Evolutionary conservation across 306 rosid species (phyloP).

Genomic region (Dalbergia cultrata): DNA sequence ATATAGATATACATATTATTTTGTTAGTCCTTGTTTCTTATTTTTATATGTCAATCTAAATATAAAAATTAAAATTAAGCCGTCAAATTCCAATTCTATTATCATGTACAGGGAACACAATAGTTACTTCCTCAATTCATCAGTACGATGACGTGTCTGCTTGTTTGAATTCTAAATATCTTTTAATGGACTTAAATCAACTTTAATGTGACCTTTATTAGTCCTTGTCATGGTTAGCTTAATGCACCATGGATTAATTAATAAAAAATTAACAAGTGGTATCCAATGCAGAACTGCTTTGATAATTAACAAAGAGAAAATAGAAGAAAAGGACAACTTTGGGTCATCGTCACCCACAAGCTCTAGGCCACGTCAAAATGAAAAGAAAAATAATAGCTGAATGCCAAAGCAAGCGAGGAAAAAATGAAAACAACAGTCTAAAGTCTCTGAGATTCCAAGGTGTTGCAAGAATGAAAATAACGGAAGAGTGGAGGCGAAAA

Average conservation of each 20-base stretch:
- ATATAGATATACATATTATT: too few species aligned
- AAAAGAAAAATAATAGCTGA: too few species aligned
- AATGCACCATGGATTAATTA: background rate
- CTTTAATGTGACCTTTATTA: background rate
- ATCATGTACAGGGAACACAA: too few species aligned
- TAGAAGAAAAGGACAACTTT: background rate
- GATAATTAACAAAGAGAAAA: slow-evolving; percentile 28
- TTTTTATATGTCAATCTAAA: too few species aligned
- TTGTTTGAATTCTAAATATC: background rate
- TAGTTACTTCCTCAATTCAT: too few species aligned
- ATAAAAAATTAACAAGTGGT: slow-evolving; percentile 16
- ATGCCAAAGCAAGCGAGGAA: background rate
- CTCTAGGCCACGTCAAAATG: background rate
- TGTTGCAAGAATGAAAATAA: background rate
- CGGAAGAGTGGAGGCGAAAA: background rate
- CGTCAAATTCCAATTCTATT: too few species aligned
- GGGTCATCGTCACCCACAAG: background rate
- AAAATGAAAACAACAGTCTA: background rate
- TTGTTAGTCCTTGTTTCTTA: too few species aligned
- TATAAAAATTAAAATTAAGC: too few species aligned
- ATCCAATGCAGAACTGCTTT: slow-evolving; percentile 15
- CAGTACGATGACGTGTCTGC: too few species aligned
- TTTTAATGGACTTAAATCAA: background rate
- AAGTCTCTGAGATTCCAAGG: slow-evolving; percentile 8
- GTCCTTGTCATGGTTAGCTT: slow-evolving; percentile 27